A percentile compares a stretch with the other conserved stretches of the same genome.
These are phyloP conservation scores for Cryptococcus deneoformans DNA, from an alignment of 1,284 basidiomycete genomes.

Conservation along the genomic window DNA sequence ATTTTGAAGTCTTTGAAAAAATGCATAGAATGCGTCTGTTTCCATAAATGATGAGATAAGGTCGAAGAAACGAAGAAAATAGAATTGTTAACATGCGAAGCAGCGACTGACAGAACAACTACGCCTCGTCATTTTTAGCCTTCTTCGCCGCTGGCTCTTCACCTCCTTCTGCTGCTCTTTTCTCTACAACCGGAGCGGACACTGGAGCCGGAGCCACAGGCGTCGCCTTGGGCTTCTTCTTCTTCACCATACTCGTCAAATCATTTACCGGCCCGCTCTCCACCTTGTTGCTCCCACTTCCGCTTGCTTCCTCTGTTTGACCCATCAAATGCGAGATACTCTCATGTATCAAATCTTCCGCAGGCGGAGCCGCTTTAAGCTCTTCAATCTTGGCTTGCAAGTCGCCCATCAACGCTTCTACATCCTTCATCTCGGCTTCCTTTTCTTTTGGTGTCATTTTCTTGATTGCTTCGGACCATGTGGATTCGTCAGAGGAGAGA, in stretches of 20 bases:
- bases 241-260: constrained; percentile 74
- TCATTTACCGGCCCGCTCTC: constrained; percentile 62
- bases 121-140: constrained; percentile 55
- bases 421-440: constrained; percentile 71
- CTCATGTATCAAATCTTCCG: constrained; percentile 51
- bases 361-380: constrained; percentile 69
- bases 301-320: constrained; percentile 1
- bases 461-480: constrained; percentile 46
- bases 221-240: constrained; percentile 60
- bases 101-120: too few relatives aligned
- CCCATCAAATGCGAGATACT: constrained; percentile 48
- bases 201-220: constrained; percentile 7
- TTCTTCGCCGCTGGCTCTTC: constrained; percentile 58
- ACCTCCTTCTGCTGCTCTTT: constrained; percentile 55
- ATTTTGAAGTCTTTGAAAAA: background rate
- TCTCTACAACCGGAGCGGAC: constrained; percentile 9
- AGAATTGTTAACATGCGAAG: background rate
- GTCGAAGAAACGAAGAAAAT: background rate
- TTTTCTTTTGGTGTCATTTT: constrained; percentile 63
- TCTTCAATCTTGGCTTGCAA: constrained; percentile 85
- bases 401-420: constrained; percentile 71
- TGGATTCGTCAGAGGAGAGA: constrained; percentile 36
- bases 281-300: constrained; percentile 2
- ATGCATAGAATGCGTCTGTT: constrained; percentile 2
- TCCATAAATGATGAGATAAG: background rate